Evolutionary conservation across 208 protist genomes (phyloP).

Genomic region (Trichomonas gallinae): DNA sequence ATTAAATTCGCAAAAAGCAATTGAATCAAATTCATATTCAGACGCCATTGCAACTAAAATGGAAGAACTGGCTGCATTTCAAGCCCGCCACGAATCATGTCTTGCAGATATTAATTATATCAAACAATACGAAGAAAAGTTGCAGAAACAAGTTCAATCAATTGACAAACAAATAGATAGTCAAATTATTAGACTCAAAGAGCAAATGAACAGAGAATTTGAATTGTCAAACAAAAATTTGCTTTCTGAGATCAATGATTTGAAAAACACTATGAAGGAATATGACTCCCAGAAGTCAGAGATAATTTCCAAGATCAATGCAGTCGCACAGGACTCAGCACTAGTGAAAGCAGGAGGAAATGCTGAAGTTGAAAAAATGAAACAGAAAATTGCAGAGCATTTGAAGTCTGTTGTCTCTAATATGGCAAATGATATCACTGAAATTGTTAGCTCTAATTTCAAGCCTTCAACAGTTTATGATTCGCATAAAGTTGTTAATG

Average conservation of each 20-base stretch:
- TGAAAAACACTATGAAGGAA: not conserved
- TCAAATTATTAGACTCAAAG: not conserved
- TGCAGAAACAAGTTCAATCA: not conserved
- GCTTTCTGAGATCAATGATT: not conserved
- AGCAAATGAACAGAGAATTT: not conserved
- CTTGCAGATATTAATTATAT: not conserved
- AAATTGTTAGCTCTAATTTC: not conserved
- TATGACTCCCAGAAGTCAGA: not conserved
- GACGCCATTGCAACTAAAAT: not conserved
- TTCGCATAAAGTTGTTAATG: not conserved
- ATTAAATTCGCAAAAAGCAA: not conserved
- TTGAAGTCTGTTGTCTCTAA: not conserved
- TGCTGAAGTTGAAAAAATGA: not conserved
- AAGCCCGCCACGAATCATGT: not conserved
- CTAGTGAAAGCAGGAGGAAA: not conserved
- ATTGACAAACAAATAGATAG: not conserved
- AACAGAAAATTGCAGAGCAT: not conserved
- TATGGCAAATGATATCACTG: not conserved
- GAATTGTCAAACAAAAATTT: not conserved
- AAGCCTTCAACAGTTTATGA: not conserved
- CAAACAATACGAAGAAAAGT: not conserved
- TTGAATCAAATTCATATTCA: not conserved
- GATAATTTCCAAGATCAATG: not conserved
- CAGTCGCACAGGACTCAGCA: not conserved
- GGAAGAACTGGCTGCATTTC: not conserved